Percentiles rank a stretch among this genome's conserved stretches.
These are phyloP conservation scores for Ramaria sp. DNA, from an alignment of 768 basidiomycete species.

Conservation along the genomic window DNA sequence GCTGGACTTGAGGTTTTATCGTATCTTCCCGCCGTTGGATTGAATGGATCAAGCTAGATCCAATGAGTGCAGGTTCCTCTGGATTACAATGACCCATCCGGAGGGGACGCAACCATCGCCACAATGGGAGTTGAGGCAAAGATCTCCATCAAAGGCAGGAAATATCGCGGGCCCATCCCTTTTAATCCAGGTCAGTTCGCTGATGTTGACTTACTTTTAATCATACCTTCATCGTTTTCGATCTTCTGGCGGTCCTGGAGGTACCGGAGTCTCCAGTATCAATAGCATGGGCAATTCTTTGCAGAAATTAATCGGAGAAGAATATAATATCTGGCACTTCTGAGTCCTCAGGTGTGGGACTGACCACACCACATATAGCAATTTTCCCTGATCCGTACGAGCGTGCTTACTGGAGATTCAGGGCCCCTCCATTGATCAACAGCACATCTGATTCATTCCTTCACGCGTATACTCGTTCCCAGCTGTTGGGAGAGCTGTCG, in stretches of 20 bases:
- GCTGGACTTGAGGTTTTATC: constrained; percentile 23
- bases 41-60: not conserved
- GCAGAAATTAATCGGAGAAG: constrained; percentile 26
- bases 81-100: constrained; percentile 31
- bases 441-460: constrained; percentile 2
- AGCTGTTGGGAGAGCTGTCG: constrained; percentile 6
- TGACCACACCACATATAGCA: constrained; percentile 1
- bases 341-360: constrained; percentile 3
- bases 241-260: constrained; percentile 36
- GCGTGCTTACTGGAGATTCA: not conserved
- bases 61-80: constrained; percentile 30
- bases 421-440: not conserved
- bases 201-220: not conserved
- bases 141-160: constrained; percentile 16
- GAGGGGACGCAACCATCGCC: constrained; percentile 31
- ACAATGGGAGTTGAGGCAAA: constrained; percentile 31
- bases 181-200: constrained; percentile 25
- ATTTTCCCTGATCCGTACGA: constrained; percentile 1
- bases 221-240: not conserved
- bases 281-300: constrained; percentile 17
- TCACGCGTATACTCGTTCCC: not conserved
- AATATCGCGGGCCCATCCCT: constrained; percentile 34
- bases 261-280: constrained; percentile 28
- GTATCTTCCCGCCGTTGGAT: not conserved
- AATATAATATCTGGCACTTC: constrained; percentile 26